phyloP scores from a whole-genome alignment of 805 yeast species.

The Saccharomycopsis capsularis region DNA sequence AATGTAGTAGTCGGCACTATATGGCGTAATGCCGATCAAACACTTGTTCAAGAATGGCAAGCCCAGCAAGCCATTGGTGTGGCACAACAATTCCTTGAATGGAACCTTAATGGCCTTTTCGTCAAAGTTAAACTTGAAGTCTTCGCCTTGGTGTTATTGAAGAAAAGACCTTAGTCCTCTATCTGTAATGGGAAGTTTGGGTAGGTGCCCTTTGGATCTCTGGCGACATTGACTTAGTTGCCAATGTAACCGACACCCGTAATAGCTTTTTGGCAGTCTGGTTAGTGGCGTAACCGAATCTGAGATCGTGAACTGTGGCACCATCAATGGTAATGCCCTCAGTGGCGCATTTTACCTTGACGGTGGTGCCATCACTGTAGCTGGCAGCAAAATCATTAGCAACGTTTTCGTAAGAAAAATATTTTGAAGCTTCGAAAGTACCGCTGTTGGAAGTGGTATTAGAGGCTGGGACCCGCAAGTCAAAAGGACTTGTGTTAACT shows the following conservation, averaged over 20 bases:
- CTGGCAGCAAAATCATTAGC: constrained; percentile 32
- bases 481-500: constrained; percentile 46
- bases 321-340: constrained; percentile 22
- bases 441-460: constrained; percentile 26
- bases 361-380: constrained; percentile 45
- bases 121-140: constrained; percentile 46
- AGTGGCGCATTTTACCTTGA: constrained; percentile 40
- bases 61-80: constrained; percentile 21
- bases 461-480: constrained; percentile 38
- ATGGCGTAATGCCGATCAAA: constrained; percentile 36
- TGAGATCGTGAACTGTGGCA: constrained; percentile 11
- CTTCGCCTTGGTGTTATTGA: constrained; percentile 36
- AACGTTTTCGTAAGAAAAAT: constrained; percentile 30
- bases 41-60: constrained; percentile 29
- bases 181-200: constrained; percentile 61
- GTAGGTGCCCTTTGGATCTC: constrained; percentile 35
- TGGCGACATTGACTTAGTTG: constrained; percentile 50
- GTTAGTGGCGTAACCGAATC: constrained; percentile 20
- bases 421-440: constrained; percentile 27
- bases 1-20: constrained; percentile 33
- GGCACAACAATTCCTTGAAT: constrained; percentile 29
- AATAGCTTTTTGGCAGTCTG: constrained; percentile 33
- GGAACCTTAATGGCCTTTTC: constrained; percentile 51
- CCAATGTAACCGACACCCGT: constrained; percentile 71
- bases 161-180: constrained; percentile 50